phyloP scores from a whole-genome alignment of 2,329 filamentous ascomycete genomes.

The Gliomastix tumulicola region DNA sequence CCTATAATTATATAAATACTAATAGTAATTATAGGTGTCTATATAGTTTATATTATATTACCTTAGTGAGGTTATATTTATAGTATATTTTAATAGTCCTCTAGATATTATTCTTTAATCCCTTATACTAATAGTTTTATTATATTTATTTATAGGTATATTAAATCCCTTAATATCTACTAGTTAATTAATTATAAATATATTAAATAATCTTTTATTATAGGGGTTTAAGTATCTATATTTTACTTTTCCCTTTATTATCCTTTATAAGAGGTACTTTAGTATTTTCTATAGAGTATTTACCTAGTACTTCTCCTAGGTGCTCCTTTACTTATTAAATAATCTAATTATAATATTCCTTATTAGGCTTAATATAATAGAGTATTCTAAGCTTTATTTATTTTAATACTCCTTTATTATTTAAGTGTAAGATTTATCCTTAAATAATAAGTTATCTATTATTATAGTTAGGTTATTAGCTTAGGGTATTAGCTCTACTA shows the following conservation, averaged over 20 bases:
- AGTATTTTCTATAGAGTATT: no score
- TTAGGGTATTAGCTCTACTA: constrained; percentile 3
- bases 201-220: neutral
- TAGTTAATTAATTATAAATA: neutral
- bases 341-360: no score
- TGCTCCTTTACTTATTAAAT: neutral
- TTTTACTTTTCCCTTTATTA: neutral
- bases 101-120: neutral
- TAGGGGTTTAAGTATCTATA: neutral
- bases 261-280: neutral
- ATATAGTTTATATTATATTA: no score
- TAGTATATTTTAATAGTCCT: no score
- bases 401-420: no score
- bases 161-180: neutral
- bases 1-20: no score
- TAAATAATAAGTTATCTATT: constrained; percentile 2
- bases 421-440: neutral
- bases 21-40: no score
- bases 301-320: neutral
- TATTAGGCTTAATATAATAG: no score
- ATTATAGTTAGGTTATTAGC: constrained; percentile 2
- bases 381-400: constrained; percentile 5
- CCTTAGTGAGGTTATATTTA: no score
- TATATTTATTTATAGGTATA: constrained; percentile 2
- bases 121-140: constrained; percentile 1